A percentile compares a stretch with the other conserved stretches of the same genome.
Evolutionary conservation across 768 basidiomycete species (phyloP).

Genomic region (Tephrocybe sp.): DNA sequence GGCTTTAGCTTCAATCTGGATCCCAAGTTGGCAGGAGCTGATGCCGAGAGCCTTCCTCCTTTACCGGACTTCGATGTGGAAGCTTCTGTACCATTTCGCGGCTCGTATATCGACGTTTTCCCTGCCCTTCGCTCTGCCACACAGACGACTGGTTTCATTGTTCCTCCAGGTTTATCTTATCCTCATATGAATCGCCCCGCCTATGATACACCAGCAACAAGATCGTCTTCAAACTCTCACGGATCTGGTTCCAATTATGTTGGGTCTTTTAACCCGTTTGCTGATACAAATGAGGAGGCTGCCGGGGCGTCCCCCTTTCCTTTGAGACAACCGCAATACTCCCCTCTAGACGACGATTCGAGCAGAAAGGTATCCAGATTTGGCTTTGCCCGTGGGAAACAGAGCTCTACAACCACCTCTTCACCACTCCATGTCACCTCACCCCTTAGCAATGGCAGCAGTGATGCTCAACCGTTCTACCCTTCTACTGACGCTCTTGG

Average conservation of each 20-base stretch:
- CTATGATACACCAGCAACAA: slow-evolving; percentile 51
- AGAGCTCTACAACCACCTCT: slow-evolving; percentile 55
- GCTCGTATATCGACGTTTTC: slow-evolving; percentile 70
- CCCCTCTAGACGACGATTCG: slow-evolving; percentile 57
- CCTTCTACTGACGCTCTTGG: slow-evolving; percentile 34
- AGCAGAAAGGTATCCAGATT: slow-evolving; percentile 75
- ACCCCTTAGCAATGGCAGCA: slow-evolving; percentile 47
- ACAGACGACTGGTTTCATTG: slow-evolving; percentile 34
- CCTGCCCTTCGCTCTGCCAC: slow-evolving; percentile 52
- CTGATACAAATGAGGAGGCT: slow-evolving; percentile 56
- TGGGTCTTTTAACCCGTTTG: slow-evolving; percentile 83
- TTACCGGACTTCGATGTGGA: slow-evolving; percentile 54
- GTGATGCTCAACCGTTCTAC: slow-evolving; percentile 50
- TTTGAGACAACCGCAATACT: slow-evolving; percentile 29
- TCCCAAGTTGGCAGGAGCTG: slow-evolving; percentile 63
- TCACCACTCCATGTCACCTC: slow-evolving; percentile 61
- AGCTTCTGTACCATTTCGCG: slow-evolving; percentile 57
- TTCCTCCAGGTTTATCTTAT: slow-evolving; percentile 57
- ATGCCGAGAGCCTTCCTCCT: slow-evolving; percentile 36
- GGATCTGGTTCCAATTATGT: slow-evolving; percentile 55
- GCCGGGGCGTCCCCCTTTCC: slow-evolving; percentile 31
- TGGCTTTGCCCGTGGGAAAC: slow-evolving; percentile 75
- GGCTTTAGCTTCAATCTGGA: slow-evolving; percentile 89
- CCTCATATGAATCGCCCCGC: slow-evolving; percentile 48
- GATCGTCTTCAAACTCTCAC: slow-evolving; percentile 37